A percentile compares a stretch with the other conserved stretches of the same genome.
Conservation (phyloP, 441 rosid species). For the Metrosideros polymorpha region DNA sequence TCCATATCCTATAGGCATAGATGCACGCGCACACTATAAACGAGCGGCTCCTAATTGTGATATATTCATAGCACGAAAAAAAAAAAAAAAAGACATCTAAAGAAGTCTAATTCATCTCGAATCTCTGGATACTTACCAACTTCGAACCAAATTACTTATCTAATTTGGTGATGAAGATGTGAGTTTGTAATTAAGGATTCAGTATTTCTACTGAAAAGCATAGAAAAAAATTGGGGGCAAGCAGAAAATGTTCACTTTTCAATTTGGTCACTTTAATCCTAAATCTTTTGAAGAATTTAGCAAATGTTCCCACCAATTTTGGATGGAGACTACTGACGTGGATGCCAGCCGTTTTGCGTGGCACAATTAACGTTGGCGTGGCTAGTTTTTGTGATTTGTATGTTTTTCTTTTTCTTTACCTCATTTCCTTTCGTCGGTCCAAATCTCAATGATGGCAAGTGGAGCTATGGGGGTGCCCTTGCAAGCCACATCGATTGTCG, state of each 20-base stretch:
- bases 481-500: too few relatives aligned
- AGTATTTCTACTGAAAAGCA: neutral
- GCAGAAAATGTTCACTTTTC: neutral
- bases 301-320: neutral
- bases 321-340: neutral
- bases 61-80: neutral
- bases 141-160: neutral
- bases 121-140: neutral
- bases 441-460: too few relatives aligned
- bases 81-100: neutral
- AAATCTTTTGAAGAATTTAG: neutral
- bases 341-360: rapidly evolving
- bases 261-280: neutral
- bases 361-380: rapidly evolving
- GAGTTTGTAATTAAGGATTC: neutral
- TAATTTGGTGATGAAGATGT: neutral
- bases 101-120: neutral
- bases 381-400: too few relatives aligned
- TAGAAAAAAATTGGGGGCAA: neutral
- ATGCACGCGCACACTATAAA: neutral
- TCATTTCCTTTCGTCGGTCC: neutral
- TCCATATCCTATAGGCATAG: too few relatives aligned
- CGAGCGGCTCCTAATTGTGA: neutral
- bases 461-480: too few relatives aligned
- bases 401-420: too few relatives aligned